Conservation (phyloP, 2,329 filamentous ascomycete genomes). For the Paradendryphiella salina region DNA sequence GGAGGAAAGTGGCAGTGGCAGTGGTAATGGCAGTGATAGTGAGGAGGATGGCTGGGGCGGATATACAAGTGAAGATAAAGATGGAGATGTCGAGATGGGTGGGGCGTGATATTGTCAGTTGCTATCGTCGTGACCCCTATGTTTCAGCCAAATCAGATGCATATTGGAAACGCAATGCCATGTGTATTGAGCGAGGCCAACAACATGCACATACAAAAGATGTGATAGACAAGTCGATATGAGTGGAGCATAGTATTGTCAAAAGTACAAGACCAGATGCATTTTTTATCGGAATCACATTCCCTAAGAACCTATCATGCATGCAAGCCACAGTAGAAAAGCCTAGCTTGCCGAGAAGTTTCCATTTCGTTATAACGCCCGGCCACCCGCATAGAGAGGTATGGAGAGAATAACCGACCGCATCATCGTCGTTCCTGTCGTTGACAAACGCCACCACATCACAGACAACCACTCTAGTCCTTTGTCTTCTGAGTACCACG, state of each 20-base stretch:
- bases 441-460: slow-evolving; percentile 33
- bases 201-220: background rate
- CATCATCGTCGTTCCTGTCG: slow-evolving; percentile 37
- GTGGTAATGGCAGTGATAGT: slow-evolving; percentile 11
- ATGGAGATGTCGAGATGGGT: slow-evolving; percentile 26
- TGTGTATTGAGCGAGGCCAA: background rate
- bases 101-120: slow-evolving; percentile 4
- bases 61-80: slow-evolving; percentile 12
- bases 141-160: background rate
- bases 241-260: slow-evolving; percentile 7
- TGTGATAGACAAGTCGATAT: slow-evolving; percentile 23
- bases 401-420: slow-evolving; percentile 45
- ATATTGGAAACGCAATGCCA: too few relatives aligned
- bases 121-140: background rate
- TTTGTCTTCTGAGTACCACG: slow-evolving; percentile 99
- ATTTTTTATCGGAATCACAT: slow-evolving; percentile 46
- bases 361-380: slow-evolving; percentile 46
- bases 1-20: slow-evolving; percentile 1
- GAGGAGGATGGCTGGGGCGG: slow-evolving; percentile 13
- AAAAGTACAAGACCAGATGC: slow-evolving; percentile 37
- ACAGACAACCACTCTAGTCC: slow-evolving; percentile 59
- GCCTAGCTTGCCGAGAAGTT: slow-evolving; percentile 38
- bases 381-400: slow-evolving; percentile 44
- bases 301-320: slow-evolving; percentile 45
- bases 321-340: slow-evolving; percentile 36